Conservation (phyloP, 371 early-diverging fungal genomes). For the Entomophthora muscae region DNA sequence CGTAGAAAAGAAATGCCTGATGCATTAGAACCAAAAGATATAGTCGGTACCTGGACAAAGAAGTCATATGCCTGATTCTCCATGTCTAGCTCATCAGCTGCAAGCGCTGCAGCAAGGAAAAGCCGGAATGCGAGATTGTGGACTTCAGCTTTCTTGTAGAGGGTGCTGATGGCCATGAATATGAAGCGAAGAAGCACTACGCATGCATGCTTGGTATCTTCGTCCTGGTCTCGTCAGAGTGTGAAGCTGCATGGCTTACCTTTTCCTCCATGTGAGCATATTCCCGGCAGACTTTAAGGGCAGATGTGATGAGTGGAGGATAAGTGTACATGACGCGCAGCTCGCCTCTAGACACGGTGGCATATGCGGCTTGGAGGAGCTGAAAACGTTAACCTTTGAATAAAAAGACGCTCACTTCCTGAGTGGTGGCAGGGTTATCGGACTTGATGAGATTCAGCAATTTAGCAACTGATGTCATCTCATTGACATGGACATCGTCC, state of each 20-base stretch:
- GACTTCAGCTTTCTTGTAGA: conserved; percentile 42
- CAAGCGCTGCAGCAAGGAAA: conserved; percentile 61
- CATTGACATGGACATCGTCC: conserved; percentile 58
- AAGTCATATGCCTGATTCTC: conserved; percentile 84
- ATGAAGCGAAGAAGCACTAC: conserved; percentile 49
- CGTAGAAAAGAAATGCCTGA: conserved; percentile 84
- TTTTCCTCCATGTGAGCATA: conserved; percentile 25
- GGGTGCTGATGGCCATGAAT: conserved; percentile 47
- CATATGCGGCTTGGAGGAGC: neutral
- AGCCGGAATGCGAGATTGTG: conserved; percentile 58
- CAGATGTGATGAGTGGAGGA: conserved; percentile 57
- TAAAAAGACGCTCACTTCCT: conserved; percentile 29
- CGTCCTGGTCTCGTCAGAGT: conserved; percentile 18
- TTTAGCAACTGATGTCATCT: conserved; percentile 66
- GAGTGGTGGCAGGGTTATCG: conserved; percentile 49
- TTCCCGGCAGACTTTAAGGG: conserved; percentile 48
- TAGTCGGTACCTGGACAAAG: conserved; percentile 53
- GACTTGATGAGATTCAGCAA: conserved; percentile 61
- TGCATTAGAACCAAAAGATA: too few species aligned
- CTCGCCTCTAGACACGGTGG: conserved; percentile 34
- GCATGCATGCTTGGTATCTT: conserved; percentile 42
- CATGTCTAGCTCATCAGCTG: conserved; percentile 57
- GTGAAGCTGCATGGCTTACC: conserved; percentile 11
- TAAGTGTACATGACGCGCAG: conserved; percentile 70
- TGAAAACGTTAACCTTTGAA: neutral